Conservation (phyloP, 768 basidiomycete species). For the Panaeolus cyanescens region DNA sequence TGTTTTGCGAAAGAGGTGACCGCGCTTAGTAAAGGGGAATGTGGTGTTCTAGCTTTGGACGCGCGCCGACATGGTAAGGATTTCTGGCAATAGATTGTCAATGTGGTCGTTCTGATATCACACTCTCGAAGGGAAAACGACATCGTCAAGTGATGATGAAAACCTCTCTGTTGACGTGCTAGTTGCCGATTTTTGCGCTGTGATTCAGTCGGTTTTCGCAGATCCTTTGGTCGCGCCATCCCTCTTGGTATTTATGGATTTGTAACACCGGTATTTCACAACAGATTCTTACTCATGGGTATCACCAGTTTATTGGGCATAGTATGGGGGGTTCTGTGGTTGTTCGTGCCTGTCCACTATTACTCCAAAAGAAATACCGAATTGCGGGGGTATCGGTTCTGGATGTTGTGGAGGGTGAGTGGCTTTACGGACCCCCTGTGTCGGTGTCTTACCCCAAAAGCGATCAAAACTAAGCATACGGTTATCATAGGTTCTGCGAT, state of each 20-base stretch:
- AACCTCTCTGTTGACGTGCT: slow-evolving; percentile 77
- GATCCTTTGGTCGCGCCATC: slow-evolving; percentile 64
- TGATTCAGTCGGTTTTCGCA: slow-evolving; percentile 72
- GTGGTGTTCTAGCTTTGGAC: slow-evolving; percentile 83
- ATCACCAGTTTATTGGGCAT: slow-evolving; percentile 79
- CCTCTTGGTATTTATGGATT: slow-evolving; percentile 57
- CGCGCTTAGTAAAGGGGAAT: slow-evolving; percentile 61
- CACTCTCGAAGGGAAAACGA: slow-evolving; percentile 62
- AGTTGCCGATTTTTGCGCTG: slow-evolving; percentile 69
- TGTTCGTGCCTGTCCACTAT: slow-evolving; percentile 63
- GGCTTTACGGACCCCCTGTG: background rate
- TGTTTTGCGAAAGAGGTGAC: slow-evolving; percentile 82
- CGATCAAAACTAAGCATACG: background rate
- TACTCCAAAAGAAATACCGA: slow-evolving; percentile 69
- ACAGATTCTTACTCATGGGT: background rate
- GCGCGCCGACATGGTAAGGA: slow-evolving; percentile 83
- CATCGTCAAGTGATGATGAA: slow-evolving; percentile 37
- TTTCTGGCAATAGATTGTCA: background rate
- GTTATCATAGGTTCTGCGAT: slow-evolving; percentile 75
- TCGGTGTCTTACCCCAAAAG: background rate
- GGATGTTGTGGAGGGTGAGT: slow-evolving; percentile 85
- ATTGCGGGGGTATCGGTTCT: slow-evolving; percentile 80
- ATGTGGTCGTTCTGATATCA: background rate
- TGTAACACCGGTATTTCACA: background rate
- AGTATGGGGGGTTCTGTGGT: slow-evolving; percentile 96